These are phyloP conservation scores for Neospora caninum DNA, from an alignment of 169 alveolate species.

Conservation along the genomic window DNA sequence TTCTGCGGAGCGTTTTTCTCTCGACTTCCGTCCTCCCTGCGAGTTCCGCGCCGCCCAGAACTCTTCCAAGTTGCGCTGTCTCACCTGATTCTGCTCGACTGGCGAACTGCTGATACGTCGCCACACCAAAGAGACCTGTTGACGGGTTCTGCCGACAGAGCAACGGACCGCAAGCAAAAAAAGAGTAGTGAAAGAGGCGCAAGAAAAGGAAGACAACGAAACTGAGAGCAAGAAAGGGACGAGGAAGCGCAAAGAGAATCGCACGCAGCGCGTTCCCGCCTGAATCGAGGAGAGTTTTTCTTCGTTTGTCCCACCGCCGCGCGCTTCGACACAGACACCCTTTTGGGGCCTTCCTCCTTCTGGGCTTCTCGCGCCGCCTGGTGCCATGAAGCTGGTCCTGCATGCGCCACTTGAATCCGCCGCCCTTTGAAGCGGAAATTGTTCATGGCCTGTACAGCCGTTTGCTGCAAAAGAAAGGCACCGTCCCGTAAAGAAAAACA, in stretches of 20 bases:
- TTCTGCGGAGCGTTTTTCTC: no score
- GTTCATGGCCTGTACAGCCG: conserved; percentile 7
- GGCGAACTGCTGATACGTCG: conserved; percentile 43
- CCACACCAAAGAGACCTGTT: conserved; percentile 17
- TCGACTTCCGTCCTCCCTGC: no score
- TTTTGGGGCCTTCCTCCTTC: neutral
- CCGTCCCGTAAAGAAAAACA: neutral
- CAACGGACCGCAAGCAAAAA: neutral
- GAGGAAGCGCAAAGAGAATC: no score
- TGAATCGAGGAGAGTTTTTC: no score
- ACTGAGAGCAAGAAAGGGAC: no score
- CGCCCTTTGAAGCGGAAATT: neutral
- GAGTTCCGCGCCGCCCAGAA: no score
- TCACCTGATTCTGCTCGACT: conserved; percentile 14
- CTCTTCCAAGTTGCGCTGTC: neutral
- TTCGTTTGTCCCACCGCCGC: neutral
- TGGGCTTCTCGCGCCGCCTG: neutral
- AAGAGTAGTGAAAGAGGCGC: no score
- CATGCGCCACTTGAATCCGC: conserved; percentile 4
- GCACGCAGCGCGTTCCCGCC: no score
- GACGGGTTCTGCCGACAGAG: neutral
- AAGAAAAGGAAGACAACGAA: no score
- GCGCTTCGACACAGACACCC: neutral
- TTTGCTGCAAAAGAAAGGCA: neutral
- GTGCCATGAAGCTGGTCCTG: neutral